A percentile compares a stretch with the other conserved stretches of the same genome.
Conservation (phyloP, 208 protist genomes). For the Leishmania tropica region DNA sequence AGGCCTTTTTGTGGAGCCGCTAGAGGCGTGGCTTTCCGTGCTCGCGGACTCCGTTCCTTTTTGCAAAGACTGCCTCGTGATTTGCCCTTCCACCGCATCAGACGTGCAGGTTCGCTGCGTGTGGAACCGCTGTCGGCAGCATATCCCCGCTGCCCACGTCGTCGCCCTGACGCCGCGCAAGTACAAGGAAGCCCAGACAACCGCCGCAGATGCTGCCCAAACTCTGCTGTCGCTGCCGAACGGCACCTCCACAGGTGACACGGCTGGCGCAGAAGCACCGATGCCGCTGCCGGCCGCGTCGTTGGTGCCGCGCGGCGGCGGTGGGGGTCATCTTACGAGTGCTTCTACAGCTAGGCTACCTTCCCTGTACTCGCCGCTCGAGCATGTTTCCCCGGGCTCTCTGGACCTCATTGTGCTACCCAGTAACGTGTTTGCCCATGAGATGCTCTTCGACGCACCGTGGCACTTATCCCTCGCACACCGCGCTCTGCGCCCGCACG, state of each 20-base stretch:
- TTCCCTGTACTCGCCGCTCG: constrained; percentile 37
- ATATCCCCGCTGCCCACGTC: constrained; percentile 57
- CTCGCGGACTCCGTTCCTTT: constrained; percentile 80
- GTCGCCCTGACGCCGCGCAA: constrained; percentile 21
- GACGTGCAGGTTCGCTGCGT: constrained; percentile 28
- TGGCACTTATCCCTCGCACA: constrained; percentile 82
- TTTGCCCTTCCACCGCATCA: constrained; percentile 54
- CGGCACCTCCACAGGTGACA: neutral
- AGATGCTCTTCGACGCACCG: constrained; percentile 79
- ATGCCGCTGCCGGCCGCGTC: neutral
- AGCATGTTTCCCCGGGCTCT: constrained; percentile 39
- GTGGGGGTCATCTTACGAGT: neutral
- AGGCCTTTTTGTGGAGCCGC: constrained; percentile 62
- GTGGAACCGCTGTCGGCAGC: constrained; percentile 41
- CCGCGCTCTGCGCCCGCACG: constrained; percentile 65
- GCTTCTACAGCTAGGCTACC: constrained; percentile 9
- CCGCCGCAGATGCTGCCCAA: neutral
- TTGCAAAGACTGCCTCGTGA: constrained; percentile 62
- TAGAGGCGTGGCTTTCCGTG: constrained; percentile 74
- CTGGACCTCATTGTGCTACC: constrained; percentile 81
- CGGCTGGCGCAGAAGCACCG: neutral
- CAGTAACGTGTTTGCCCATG: constrained; percentile 70
- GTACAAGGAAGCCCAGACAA: neutral
- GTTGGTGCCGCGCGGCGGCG: neutral
- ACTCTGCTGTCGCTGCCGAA: neutral